Conservation (phyloP, 169 alveolate species). For the Plasmodium sp. region DNA sequence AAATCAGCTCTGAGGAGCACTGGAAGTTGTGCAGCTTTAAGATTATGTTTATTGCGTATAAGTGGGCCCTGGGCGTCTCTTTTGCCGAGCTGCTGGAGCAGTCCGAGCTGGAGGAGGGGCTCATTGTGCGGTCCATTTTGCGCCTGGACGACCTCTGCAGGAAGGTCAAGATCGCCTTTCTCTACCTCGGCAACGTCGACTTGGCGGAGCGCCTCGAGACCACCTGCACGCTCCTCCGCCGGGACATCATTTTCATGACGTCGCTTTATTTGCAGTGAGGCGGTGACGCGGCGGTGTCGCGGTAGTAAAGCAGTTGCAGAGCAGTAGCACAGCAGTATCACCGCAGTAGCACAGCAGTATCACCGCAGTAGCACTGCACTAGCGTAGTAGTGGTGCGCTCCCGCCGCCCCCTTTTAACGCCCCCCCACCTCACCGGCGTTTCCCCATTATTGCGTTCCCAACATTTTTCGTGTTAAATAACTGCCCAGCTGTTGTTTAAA, state of each 20-base stretch:
- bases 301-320: neutral
- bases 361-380: neutral
- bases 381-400: too few species aligned
- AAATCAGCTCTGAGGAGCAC: constrained; percentile 79
- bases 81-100: constrained; percentile 83
- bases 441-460: neutral
- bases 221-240: constrained; percentile 88
- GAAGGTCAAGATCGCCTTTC: constrained; percentile 88
- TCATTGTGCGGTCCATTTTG: constrained; percentile 92
- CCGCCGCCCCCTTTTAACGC: neutral
- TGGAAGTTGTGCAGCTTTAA: constrained; percentile 78
- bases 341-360: neutral
- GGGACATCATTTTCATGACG: constrained; percentile 95
- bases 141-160: constrained; percentile 92
- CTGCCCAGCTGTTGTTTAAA: neutral
- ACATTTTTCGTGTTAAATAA: neutral
- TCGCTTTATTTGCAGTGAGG: constrained; percentile 90
- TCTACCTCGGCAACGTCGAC: constrained; percentile 90
- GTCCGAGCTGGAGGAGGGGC: constrained; percentile 92
- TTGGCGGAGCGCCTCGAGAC: constrained; percentile 86
- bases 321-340: too few species aligned
- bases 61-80: constrained; percentile 86
- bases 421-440: neutral
- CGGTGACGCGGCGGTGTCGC: neutral
- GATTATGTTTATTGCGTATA: constrained; percentile 76